These are phyloP conservation scores for Haplographium delicatum DNA, from an alignment of 495 filamentous ascomycete genomes.

Conservation along the genomic window DNA sequence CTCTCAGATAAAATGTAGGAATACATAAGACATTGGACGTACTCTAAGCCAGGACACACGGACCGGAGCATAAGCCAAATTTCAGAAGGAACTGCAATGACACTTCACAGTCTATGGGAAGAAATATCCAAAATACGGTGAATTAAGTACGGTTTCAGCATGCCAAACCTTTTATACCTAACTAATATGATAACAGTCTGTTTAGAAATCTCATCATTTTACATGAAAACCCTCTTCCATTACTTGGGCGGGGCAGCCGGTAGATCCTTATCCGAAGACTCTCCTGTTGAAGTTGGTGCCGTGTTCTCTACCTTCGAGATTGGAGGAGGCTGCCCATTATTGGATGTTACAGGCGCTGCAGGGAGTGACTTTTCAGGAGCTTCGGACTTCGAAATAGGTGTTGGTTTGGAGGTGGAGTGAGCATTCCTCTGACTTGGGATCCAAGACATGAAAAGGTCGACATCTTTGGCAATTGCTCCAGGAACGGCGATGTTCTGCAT, in stretches of 20 bases:
- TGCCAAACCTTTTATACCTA: not conserved
- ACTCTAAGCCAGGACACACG: conserved; percentile 67
- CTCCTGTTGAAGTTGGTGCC: not conserved
- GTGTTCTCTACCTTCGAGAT: conserved; percentile 8
- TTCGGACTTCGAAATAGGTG: conserved; percentile 7
- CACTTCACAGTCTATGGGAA: conserved; percentile 40
- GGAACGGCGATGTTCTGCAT: conserved; percentile 63
- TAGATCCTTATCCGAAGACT: conserved; percentile 14
- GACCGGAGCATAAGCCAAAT: conserved; percentile 63
- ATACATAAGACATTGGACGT: conserved; percentile 60
- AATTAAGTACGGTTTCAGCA: not conserved
- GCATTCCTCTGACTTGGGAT: conserved; percentile 36
- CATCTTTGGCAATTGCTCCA: conserved; percentile 63
- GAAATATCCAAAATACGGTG: conserved; percentile 24
- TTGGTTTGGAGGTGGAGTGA: not conserved
- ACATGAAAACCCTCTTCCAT: not conserved
- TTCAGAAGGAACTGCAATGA: conserved; percentile 61
- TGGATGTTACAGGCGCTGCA: not conserved
- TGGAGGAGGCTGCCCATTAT: conserved; percentile 1
- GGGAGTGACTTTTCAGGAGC: conserved; percentile 10
- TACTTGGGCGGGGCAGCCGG: conserved; percentile 12
- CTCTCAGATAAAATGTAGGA: conserved; percentile 66
- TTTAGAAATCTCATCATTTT: not conserved
- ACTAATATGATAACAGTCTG: not conserved
- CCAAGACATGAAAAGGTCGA: conserved; percentile 63